Conservation (phyloP, 2,329 filamentous ascomycete species). For the Cryphonectria carpinicola region DNA sequence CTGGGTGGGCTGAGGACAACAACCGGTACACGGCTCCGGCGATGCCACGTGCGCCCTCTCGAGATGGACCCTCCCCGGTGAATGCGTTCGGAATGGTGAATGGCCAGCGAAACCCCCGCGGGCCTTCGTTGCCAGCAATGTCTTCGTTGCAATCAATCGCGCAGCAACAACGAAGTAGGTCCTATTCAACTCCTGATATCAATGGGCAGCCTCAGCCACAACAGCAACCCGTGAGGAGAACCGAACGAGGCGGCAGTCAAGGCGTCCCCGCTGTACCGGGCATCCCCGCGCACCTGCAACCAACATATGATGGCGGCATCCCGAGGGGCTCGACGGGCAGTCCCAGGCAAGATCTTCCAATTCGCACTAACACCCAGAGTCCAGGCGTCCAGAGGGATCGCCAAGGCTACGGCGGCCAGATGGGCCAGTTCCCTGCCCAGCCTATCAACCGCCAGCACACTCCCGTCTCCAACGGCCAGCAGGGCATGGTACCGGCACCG, state of each 20-base stretch:
- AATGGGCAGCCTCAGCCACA: constrained; percentile 69
- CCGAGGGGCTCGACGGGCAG: constrained; percentile 83
- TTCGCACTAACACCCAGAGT: constrained; percentile 72
- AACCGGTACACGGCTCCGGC: constrained; percentile 89
- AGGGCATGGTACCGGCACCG: constrained; percentile 40
- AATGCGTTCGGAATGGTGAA: constrained; percentile 65
- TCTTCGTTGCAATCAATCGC: constrained; percentile 46
- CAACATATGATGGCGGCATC: constrained; percentile 64
- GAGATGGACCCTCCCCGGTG: constrained; percentile 69
- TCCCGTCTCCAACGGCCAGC: constrained; percentile 41
- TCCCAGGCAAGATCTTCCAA: constrained; percentile 69
- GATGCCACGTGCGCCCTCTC: constrained; percentile 78
- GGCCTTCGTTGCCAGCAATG: constrained; percentile 79
- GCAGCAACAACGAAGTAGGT: constrained; percentile 74
- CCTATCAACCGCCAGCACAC: constrained; percentile 54
- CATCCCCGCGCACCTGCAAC: constrained; percentile 71
- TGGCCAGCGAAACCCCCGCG: constrained; percentile 65
- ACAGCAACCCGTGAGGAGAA: constrained; percentile 56
- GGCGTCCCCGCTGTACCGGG: constrained; percentile 73
- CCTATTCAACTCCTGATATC: constrained; percentile 95
- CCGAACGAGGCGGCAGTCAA: constrained; percentile 53
- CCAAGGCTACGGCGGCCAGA: constrained; percentile 50
- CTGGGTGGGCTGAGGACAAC: constrained; percentile 71
- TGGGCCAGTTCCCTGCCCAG: constrained; percentile 60
- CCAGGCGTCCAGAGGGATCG: constrained; percentile 69